phyloP scores from a whole-genome alignment of 2,329 filamentous ascomycete species.

The Rutstroemia sp. region DNA sequence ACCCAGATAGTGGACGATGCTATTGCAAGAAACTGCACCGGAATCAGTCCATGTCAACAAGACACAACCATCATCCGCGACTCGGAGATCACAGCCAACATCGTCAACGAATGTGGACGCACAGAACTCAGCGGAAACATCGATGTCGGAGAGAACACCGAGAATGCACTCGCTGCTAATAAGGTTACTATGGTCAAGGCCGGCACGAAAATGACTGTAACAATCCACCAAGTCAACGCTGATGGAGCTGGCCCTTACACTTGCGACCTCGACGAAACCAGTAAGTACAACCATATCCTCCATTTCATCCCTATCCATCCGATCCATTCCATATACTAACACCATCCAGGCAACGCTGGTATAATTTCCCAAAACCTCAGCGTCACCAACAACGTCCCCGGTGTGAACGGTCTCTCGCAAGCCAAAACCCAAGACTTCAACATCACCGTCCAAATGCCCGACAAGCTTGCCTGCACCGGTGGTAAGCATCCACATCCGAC shows the following conservation, averaged over 20 bases:
- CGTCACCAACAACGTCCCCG: constrained; percentile 53
- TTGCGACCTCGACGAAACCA: constrained; percentile 45
- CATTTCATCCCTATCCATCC: not conserved
- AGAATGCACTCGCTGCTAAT: constrained; percentile 40
- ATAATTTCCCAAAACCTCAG: constrained; percentile 40
- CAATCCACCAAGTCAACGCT: constrained; percentile 46
- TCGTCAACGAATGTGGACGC: constrained; percentile 54
- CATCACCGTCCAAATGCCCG: constrained; percentile 47
- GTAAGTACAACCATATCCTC: constrained; percentile 13
- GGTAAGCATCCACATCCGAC: constrained; percentile 31
- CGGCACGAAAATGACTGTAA: constrained; percentile 40
- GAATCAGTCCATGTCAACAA: constrained; percentile 58
- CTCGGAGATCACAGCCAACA: constrained; percentile 42
- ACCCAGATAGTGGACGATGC: constrained; percentile 38
- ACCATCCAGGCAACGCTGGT: constrained; percentile 27
- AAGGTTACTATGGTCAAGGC: constrained; percentile 42
- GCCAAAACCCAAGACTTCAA: constrained; percentile 37
- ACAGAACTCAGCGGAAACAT: constrained; percentile 55
- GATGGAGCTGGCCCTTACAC: constrained; percentile 49
- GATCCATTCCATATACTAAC: not conserved
- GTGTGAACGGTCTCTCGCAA: constrained; percentile 49
- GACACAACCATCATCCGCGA: constrained; percentile 58
- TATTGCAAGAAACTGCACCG: constrained; percentile 55
- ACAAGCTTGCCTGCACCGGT: constrained; percentile 41
- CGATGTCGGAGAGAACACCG: constrained; percentile 49